Base-by-base conservation (phyloP, 768 basidiomycete genomes). In the Albatrellus ellisii region DNA sequence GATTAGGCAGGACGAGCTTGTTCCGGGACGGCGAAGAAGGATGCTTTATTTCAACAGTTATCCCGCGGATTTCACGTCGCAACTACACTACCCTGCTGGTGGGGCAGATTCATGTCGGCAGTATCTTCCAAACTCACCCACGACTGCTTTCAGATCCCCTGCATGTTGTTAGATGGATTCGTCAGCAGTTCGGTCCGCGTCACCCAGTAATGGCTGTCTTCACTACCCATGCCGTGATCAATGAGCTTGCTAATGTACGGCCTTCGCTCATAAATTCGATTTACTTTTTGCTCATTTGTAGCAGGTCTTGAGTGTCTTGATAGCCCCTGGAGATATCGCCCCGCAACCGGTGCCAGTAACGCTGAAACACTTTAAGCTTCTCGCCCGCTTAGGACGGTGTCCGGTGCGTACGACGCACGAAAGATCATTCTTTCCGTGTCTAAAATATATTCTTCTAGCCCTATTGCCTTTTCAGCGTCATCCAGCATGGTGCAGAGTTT, bases 191-290 rank as follows among this genome's bases (percentile, higher is more conserved):
- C 53, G 78, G 77, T 17, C 48, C 68, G 26, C 67, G 58, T 41
- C 76, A 77, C 54, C 62, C 65, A 28, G 62, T 78, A 39, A 73
- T 77, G 24, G 79, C 83, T 22, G 59, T 73, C 18, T 82, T 80
- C 57, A 70, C 85, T 67, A 72, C 72, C 4, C 83, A 87, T 56
- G 80, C 80, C 26, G 63, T 85, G 29, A 62, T 82, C 43, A 87
- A 87, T 56, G 70, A 73, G 34, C 77, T 76, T 29, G 56, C 61
- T 47, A 51, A 40, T 34, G 63, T 59, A 52, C 46, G 55, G 68
- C 29, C 31, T 18, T 21, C 4, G 26, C 36, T n/a, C 26, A 6
- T 25, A 12, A n/a, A 11, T 32, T 17, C 36, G 36, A 37, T 46
- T 75, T 75, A 62, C 75, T 47, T 56, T 77, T 26, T 64, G 72